Evolutionary conservation across 768 basidiomycete genomes (phyloP), one percentile per base, ranked within the genome.

Genomic region (Tephrocybe sp.): DNA sequence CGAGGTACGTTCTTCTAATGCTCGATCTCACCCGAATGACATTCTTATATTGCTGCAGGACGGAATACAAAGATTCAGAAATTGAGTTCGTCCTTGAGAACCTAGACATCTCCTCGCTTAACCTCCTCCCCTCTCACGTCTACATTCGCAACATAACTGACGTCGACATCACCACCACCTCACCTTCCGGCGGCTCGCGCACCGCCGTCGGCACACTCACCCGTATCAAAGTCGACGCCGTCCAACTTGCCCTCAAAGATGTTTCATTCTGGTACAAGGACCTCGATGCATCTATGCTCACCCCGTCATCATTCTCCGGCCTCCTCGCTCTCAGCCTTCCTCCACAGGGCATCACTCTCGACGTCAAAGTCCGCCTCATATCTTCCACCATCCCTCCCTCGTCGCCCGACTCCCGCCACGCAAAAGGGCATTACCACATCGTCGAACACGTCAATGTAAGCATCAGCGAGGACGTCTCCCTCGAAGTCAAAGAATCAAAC

Each of bases 251-350:
- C 8, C 75, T 89, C 39, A 68, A 74, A 52, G 81, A 89, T 30
- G 77, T 89, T 0, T 87, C 87, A 0, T 89, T 89, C 71, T 89
- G 78, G 65, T 89, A 85, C 66, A 76, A 75, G 33, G 86, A 89
- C 66, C 82, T 85, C 59, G 68, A 65, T 1, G 69, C 80, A 3
- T 66, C 72, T 3, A 56, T 71, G 2, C 50, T 86, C 38, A 75
- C 79, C 0, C 84, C 84, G 0, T 67, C 66, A 44, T 78, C 83
- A 45, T 81, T 79, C 63, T 82, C 76, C 1, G 87, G 87, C 0
- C 70, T 87, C 31, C 68, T 87, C 40, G 78, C 74, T 34, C 74
- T 89, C 49, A 75, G 68, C 10, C 74, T 89, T 7, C 87, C 87
- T 0, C 74, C 77, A 2, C 78, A 85, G 52, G 87, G 86, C 26